Percentiles rank a stretch among this genome's conserved stretches.
These are phyloP conservation scores for Metarhizium humberi DNA, from an alignment of 2,329 filamentous ascomycete species.

Conservation along the genomic window DNA sequence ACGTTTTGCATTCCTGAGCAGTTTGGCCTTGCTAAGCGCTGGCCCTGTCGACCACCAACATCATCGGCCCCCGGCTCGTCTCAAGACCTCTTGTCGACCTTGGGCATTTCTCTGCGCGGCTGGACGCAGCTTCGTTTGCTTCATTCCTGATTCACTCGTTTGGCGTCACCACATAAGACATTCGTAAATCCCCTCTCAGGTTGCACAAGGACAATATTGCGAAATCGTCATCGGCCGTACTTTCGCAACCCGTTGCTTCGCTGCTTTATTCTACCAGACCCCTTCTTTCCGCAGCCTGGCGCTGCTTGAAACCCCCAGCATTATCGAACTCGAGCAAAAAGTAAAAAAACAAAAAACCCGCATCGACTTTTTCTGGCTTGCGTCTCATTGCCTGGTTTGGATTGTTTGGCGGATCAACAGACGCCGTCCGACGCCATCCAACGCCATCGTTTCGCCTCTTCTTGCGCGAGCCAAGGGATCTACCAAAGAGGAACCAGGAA, in stretches of 20 bases:
- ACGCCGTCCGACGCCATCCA: background rate
- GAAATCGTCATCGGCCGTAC: background rate
- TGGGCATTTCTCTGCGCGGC: conserved; percentile 6
- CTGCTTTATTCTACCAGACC: no score
- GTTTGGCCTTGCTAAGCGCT: no score
- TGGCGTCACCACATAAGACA: background rate
- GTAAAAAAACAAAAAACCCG: background rate
- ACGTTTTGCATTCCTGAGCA: background rate
- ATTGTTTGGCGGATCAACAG: background rate
- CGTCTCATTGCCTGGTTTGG: background rate
- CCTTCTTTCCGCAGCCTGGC: background rate
- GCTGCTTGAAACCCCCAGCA: background rate
- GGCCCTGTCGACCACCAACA: background rate
- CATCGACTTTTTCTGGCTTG: background rate
- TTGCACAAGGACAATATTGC: background rate
- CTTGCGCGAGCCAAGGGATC: background rate
- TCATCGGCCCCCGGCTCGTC: no score
- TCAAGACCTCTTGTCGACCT: background rate
- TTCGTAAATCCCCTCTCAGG: background rate
- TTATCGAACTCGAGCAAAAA: background rate
- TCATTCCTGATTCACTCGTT: conserved; percentile 7
- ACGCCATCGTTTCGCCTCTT: conserved; percentile 2
- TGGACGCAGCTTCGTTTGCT: conserved; percentile 3
- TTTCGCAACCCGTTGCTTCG: no score
- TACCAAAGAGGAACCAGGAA: background rate